Evolutionary conservation across 202 grass and related monocot genomes (phyloP), one percentile per base, ranked within the genome.

Genomic region (Schoenoplectus triqueter): DNA sequence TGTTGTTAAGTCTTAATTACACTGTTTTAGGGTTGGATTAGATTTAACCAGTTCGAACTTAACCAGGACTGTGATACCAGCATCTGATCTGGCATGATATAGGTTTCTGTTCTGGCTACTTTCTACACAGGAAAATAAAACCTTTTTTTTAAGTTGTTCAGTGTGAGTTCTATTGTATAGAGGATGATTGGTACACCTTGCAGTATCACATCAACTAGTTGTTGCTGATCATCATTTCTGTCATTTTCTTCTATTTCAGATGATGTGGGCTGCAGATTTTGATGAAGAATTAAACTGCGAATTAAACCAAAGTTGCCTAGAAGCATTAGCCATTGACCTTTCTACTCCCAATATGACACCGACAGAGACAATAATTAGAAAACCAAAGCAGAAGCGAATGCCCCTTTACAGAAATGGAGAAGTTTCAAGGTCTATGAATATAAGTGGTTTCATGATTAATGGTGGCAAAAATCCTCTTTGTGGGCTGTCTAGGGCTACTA

Each of bases 241-340:
- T 60, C 31, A 66, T 82, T 82, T 66, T 66, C 13, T 67, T 69
- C 88, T 86, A 73, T 84, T 84, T 84, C 82, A 99, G 96, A 99
- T 95, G 96, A 99, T 99, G 96, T 99, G 96, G 96, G 96, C 96
- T 92, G 96, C 96, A 88, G 96, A 99, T 92, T 99, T 99, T 91
- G 87, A 95, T 80, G 96, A 99, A 85, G 90, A 88, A 78, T 74
- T 87, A 68, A 89, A 83, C 76, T 86, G 15, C 40, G 80, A 68
- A 87, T 90, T 99, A 70, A 90, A 94, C 81, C 87, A 86, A 55
- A 94, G 87, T 87, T 99, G 96, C 85, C 84, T 99, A 40, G 91
- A 87, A 51, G 84, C 87, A 8, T 94, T 98, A 87, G 78, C 88
- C 42, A 72, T 98, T 70, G 78, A 92, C 80, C 85, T 73, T 77